Conservation (phyloP, 2,329 filamentous ascomycete species). For the Cladophialophora psammophila region DNA sequence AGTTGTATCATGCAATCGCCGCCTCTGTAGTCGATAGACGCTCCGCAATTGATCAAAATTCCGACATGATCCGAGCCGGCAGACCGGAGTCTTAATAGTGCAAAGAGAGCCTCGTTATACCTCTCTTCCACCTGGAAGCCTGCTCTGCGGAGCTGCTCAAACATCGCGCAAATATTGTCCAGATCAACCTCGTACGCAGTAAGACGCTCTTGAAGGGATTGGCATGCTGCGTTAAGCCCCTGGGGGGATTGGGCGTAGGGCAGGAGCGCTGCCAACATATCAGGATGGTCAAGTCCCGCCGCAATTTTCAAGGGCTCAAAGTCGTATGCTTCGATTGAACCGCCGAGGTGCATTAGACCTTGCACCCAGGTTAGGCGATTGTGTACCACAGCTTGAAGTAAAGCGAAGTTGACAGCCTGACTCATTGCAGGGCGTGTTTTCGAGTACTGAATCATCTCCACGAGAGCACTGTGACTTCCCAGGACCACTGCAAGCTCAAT, state of each 20-base stretch:
- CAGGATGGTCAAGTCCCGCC: conserved; percentile 1
- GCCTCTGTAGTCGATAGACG: conserved; percentile 11
- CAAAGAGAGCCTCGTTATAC: conserved; percentile 12
- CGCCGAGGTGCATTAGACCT: conserved; percentile 7
- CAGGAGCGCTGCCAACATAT: conserved; percentile 5
- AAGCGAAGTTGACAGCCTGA: conserved; percentile 9
- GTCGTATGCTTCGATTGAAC: conserved; percentile 21
- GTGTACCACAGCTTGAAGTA: conserved; percentile 13
- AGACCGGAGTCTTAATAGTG: background rate
- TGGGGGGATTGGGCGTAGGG: background rate
- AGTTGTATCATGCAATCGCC: conserved; percentile 15
- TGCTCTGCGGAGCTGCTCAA: conserved; percentile 2
- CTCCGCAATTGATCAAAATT: conserved; percentile 9
- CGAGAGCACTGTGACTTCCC: conserved; percentile 15
- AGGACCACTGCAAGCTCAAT: conserved; percentile 9
- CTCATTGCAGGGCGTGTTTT: conserved; percentile 1
- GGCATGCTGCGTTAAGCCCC: conserved; percentile 4
- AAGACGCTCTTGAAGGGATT: conserved; percentile 8
- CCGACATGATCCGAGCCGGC: background rate
- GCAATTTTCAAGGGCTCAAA: conserved; percentile 13
- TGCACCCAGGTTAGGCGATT: conserved; percentile 9
- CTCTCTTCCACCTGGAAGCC: background rate
- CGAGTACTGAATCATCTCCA: conserved; percentile 5
- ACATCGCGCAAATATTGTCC: conserved; percentile 9
- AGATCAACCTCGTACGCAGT: background rate